Evolutionary conservation across 441 rosid genomes (phyloP).

Genomic region (Populus hybrid): DNA sequence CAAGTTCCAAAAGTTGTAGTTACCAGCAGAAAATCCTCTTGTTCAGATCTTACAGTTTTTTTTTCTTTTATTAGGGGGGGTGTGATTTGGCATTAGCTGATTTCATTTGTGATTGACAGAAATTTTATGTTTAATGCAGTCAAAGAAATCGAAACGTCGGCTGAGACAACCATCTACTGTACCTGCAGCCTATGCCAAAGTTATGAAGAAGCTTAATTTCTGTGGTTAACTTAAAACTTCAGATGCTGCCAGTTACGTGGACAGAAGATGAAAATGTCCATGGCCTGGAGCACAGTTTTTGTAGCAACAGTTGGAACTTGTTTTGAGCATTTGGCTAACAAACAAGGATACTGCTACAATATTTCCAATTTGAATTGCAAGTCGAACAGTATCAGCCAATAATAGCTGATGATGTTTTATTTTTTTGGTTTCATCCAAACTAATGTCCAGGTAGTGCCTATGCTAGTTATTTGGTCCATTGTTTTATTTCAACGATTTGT

Average conservation of each 20-base stretch:
- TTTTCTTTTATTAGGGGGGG: background rate
- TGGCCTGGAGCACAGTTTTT: background rate
- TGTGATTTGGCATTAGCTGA: background rate
- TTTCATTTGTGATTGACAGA: background rate
- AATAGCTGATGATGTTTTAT: no score
- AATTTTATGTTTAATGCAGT: slow-evolving; percentile 46
- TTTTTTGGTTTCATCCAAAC: background rate
- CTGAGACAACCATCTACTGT: slow-evolving; percentile 80
- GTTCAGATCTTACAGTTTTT: no score
- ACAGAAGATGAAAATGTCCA: background rate
- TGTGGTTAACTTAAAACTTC: slow-evolving; percentile 23
- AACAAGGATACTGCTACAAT: background rate
- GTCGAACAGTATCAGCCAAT: background rate
- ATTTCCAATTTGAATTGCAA: background rate
- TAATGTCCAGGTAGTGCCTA: background rate
- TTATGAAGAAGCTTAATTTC: slow-evolving; percentile 84
- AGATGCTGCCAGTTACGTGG: background rate
- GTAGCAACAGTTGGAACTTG: background rate
- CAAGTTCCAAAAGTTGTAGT: no score
- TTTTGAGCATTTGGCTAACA: background rate
- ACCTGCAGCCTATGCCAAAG: slow-evolving; percentile 77
- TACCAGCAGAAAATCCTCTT: no score
- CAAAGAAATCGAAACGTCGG: slow-evolving; percentile 74
- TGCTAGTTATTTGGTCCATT: background rate
- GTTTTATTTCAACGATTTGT: background rate